Evolutionary conservation across 2,329 filamentous ascomycete species (phyloP).

Genomic region (Akanthomyces muscarius): DNA sequence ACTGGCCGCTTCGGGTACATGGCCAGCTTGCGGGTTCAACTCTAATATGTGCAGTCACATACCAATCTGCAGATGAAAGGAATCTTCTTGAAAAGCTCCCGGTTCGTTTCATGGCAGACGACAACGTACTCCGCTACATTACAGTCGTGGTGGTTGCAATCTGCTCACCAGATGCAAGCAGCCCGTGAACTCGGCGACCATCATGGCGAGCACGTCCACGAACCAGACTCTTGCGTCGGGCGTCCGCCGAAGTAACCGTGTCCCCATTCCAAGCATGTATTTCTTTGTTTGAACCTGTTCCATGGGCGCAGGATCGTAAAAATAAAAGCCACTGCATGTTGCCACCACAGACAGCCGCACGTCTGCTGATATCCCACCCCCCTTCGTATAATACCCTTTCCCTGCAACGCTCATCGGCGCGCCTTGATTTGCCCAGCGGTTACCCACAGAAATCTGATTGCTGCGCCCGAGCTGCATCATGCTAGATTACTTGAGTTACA

Average conservation of each 20-base stretch:
- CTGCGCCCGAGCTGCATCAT: conserved; percentile 6
- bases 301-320: not conserved
- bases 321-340: not conserved
- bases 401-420: not conserved
- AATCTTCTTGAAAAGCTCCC: not conserved
- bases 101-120: too few species aligned
- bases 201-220: too few species aligned
- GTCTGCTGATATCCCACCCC: not conserved
- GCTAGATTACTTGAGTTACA: conserved; percentile 13
- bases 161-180: not conserved
- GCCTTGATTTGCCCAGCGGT: conserved; percentile 1
- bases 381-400: not conserved
- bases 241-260: not conserved
- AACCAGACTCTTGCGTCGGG: not conserved
- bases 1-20: not conserved
- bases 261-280: not conserved
- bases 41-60: not conserved
- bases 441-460: conserved; percentile 5
- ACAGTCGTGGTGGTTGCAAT: not conserved
- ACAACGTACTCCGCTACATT: not conserved
- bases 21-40: not conserved
- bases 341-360: not conserved
- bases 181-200: not conserved
- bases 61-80: not conserved
- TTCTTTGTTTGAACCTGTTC: not conserved